Base-by-base conservation (phyloP, 1,284 basidiomycete species). In the Sanghuangporus sanghuang region DNA sequence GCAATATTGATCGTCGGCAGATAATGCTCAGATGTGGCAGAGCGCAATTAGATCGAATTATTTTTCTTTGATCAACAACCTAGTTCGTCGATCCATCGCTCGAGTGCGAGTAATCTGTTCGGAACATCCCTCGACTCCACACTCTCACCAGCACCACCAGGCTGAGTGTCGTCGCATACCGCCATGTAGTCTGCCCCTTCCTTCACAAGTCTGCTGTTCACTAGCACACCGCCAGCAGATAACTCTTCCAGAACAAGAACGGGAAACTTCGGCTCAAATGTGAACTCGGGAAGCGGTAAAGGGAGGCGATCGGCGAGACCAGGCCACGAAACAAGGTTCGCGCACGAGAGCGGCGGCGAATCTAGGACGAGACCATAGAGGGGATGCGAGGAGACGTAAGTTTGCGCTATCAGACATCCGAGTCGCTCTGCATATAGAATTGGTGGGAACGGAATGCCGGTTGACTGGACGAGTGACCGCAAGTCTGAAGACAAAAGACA, bases 341-440 rank as follows among this genome's bases (percentile, higher is more conserved):
- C 69, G 64, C 81, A 82, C 16, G 78, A 77, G 38, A 76, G 64
- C 2, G 84, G 83, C 18, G 87, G 87, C 36, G 82, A 80, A 44
- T 87, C 78, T 32, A 90, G 76, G 49, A 87, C 78, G 50, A 90
- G 75, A 0, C 80, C 87, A 9, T 78, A 77, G 2, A 85, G 85
- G 1, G 85, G 85, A 69, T 86, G 73, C 39, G 85, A 87, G 7
- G 84, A 86, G 62, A 90, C 81, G 71, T 87, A 89, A 12, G 83
- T 79, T 71, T 90, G 85, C 9, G 84, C 81, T 59, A 90, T 80
- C 54, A 89, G 75, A 57, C 81, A 79, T 12, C 79, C 79, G 0
- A 75, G 70, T 0, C 78, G 79, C 8, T 79, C 77, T 1, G 87
- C 81, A 66, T 89, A 76, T 49, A 90, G 73, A 49, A 90, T 78